A percentile compares a stretch with the other conserved stretches of the same genome.
Evolutionary conservation across 768 basidiomycete species (phyloP).

Genomic region (Multifurca ochricompacta): DNA sequence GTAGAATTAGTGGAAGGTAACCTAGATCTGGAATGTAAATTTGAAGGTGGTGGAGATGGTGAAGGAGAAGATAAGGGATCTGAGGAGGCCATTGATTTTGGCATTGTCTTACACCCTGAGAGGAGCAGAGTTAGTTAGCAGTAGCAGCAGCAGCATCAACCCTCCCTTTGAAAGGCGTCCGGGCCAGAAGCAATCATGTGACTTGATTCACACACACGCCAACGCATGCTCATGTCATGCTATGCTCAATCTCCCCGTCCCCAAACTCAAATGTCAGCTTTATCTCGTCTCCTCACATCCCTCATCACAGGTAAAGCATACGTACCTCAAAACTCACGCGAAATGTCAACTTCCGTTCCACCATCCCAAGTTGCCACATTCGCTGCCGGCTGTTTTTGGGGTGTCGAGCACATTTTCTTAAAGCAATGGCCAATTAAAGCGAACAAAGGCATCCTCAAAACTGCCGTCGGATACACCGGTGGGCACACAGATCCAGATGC

Average conservation of each 20-base stretch:
- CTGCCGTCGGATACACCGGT: conserved; percentile 74
- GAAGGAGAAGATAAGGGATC: conserved; percentile 63
- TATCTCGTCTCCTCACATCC: conserved; percentile 4
- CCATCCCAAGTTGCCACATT: conserved; percentile 38
- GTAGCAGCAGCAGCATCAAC: no score
- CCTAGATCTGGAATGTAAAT: conserved; percentile 20
- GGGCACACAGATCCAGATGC: conserved; percentile 46
- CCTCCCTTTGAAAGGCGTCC: no score
- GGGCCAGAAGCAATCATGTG: no score
- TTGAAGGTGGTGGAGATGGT: conserved; percentile 43
- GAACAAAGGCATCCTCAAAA: conserved; percentile 68
- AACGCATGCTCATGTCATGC: no score
- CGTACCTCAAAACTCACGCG: conserved; percentile 9
- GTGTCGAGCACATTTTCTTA: conserved; percentile 77
- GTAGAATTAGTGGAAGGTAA: conserved; percentile 18
- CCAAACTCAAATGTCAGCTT: conserved; percentile 10
- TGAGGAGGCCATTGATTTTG: conserved; percentile 54
- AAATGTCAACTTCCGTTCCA: conserved; percentile 16
- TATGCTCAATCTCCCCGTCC: background rate
- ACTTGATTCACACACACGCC: conserved; percentile 4
- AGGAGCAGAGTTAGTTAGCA: no score
- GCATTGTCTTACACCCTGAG: conserved; percentile 23
- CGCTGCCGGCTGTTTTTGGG: conserved; percentile 77
- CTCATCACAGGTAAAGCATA: background rate
- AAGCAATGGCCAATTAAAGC: conserved; percentile 66